These are phyloP conservation scores for Tricladium varicosporioides DNA, from an alignment of 2,329 filamentous ascomycete species.

Conservation along the genomic window DNA sequence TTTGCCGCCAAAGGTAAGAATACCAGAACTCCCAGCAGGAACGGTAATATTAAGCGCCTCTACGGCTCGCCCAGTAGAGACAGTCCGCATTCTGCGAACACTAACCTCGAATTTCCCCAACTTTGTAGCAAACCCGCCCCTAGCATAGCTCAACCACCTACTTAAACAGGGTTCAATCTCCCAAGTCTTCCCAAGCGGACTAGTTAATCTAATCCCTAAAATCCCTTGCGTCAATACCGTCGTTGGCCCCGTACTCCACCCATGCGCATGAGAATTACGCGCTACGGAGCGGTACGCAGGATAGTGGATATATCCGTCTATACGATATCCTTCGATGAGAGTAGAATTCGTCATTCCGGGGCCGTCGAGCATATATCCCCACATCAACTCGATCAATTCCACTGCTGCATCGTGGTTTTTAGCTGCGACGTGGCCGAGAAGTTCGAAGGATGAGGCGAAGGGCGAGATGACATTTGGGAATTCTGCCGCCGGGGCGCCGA, in stretches of 20 bases:
- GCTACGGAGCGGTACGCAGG: slow-evolving; percentile 26
- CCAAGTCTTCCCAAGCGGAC: slow-evolving; percentile 38
- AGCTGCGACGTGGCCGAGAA: slow-evolving; percentile 44
- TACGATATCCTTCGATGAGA: slow-evolving; percentile 36
- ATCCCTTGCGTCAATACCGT: slow-evolving; percentile 43
- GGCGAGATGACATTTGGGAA: slow-evolving; percentile 46
- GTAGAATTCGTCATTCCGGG: slow-evolving; percentile 39
- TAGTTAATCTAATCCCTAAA: slow-evolving; percentile 40
- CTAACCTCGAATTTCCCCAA: slow-evolving; percentile 37
- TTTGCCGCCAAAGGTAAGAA: slow-evolving; percentile 26
- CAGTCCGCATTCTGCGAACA: slow-evolving; percentile 16
- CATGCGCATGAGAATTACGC: slow-evolving; percentile 46
- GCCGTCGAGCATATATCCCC: slow-evolving; percentile 53
- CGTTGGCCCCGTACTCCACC: slow-evolving; percentile 48
- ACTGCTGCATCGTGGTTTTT: slow-evolving; percentile 39
- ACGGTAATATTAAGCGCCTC: slow-evolving; percentile 29
- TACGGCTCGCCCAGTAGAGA: slow-evolving; percentile 17
- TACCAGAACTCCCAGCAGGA: slow-evolving; percentile 27
- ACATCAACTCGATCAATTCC: slow-evolving; percentile 45
- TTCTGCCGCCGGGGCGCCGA: slow-evolving; percentile 47
- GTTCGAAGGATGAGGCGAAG: slow-evolving; percentile 46
- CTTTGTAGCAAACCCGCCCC: slow-evolving; percentile 39
- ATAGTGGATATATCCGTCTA: slow-evolving; percentile 39
- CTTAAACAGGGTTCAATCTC: slow-evolving; percentile 39
- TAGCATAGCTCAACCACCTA: slow-evolving; percentile 35